Evolutionary conservation across 192 early-diverging fungal species (phyloP).

Genomic region (Backusella westeae): DNA sequence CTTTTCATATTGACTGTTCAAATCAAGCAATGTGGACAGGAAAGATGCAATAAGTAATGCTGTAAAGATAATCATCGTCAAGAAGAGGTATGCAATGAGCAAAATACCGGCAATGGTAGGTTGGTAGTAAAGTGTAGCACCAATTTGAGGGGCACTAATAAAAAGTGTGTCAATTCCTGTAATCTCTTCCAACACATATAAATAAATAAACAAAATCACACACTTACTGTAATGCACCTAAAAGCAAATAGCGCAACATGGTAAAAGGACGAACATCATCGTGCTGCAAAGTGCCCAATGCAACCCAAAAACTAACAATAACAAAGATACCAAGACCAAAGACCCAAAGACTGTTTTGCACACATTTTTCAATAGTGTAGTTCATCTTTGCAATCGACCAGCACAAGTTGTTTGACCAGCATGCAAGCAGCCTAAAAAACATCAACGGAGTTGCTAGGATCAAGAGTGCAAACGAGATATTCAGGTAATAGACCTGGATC

Average conservation of each 20-base stretch:
- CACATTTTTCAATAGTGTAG: constrained; percentile 11
- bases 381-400: constrained; percentile 21
- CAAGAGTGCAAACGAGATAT: constrained; percentile 6
- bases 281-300: constrained; percentile 19
- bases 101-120: constrained; percentile 20
- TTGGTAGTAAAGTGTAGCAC: constrained; percentile 29
- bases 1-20: neutral
- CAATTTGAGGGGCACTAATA: constrained; percentile 36
- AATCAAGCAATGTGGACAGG: constrained; percentile 18
- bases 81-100: constrained; percentile 28
- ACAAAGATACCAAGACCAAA: constrained; percentile 10
- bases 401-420: constrained; percentile 6
- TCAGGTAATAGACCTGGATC: neutral
- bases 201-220: neutral
- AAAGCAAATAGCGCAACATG: constrained; percentile 24
- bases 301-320: constrained; percentile 32
- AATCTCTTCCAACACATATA: neutral
- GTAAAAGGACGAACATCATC: constrained; percentile 21
- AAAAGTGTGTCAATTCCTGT: neutral
- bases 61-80: constrained; percentile 18
- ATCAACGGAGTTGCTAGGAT: constrained; percentile 17
- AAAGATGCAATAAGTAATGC: constrained; percentile 28
- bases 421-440: constrained; percentile 11
- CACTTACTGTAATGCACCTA: constrained; percentile 37
- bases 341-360: constrained; percentile 17